These are phyloP conservation scores for Fraxinus nigra DNA, from an alignment of 305 asterid genomes.

Conservation along the genomic window DNA sequence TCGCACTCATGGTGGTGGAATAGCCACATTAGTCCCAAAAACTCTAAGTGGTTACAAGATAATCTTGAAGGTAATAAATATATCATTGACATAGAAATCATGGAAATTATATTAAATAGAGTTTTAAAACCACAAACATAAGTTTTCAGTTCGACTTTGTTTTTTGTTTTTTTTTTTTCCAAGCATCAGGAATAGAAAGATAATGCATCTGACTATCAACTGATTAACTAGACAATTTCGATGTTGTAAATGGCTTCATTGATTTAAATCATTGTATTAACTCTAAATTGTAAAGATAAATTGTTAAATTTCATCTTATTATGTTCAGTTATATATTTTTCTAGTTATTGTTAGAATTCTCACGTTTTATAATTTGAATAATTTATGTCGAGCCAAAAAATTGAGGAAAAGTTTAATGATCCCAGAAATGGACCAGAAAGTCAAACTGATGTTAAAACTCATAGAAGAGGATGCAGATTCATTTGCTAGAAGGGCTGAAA, in stretches of 20 bases:
- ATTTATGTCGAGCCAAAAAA: constrained; percentile 31
- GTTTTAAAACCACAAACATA: not conserved
- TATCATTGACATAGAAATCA: not conserved
- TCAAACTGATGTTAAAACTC: constrained; percentile 77
- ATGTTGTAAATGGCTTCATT: not conserved
- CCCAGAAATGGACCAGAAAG: constrained; percentile 84
- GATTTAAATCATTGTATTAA: not conserved
- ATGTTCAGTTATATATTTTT: not conserved
- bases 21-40: constrained; percentile 86
- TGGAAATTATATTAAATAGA: not conserved
- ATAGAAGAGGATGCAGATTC: constrained; percentile 95
- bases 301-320: not conserved
- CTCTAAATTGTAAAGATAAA: not conserved
- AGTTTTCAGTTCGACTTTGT: not conserved
- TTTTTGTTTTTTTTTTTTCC: not conserved
- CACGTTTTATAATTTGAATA: not conserved
- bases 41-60: constrained; percentile 91
- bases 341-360: not conserved
- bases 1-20: constrained; percentile 98
- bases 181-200: not conserved
- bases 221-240: not conserved
- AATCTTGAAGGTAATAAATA: constrained; percentile 74
- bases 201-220: not conserved
- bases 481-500: constrained; percentile 80
- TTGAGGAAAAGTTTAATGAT: constrained; percentile 32